These are phyloP conservation scores for Petrea volubilis DNA, from an alignment of 257 asterid species.

Conservation along the genomic window DNA sequence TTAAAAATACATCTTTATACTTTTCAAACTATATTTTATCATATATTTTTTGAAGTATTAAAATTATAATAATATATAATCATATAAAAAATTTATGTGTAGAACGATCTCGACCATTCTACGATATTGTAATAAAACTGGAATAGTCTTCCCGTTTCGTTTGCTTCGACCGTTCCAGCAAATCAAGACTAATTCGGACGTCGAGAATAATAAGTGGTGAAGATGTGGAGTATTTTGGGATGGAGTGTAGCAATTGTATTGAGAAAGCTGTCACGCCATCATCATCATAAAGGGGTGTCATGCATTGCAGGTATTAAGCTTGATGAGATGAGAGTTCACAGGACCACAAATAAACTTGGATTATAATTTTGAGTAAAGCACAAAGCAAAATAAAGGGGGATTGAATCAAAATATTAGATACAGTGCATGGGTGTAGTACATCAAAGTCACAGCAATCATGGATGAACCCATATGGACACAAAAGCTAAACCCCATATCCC, in stretches of 20 bases:
- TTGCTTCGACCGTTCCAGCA: no score
- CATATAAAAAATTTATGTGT: no score
- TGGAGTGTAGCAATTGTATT: slow-evolving; percentile 10
- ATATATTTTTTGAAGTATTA: no score
- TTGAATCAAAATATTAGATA: slow-evolving; percentile 22
- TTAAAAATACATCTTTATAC: no score
- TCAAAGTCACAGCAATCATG: slow-evolving; percentile 22
- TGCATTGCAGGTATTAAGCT: slow-evolving; percentile 30
- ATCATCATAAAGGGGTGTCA: slow-evolving; percentile 33
- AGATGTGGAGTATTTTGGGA: slow-evolving; percentile 3
- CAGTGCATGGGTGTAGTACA: slow-evolving; percentile 26
- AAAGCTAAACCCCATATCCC: slow-evolving; percentile 11
- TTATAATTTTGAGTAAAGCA: slow-evolving; percentile 20
- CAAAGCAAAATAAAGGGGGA: not conserved
- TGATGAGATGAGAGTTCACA: slow-evolving; percentile 25
- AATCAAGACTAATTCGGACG: no score
- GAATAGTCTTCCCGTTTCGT: no score
- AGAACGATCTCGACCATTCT: no score
- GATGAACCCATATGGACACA: slow-evolving; percentile 13
- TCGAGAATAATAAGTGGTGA: slow-evolving; percentile 17
- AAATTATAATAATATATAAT: no score
- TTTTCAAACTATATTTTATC: no score
- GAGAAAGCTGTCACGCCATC: slow-evolving; percentile 37
- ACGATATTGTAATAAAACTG: no score
- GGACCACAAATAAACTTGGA: slow-evolving; percentile 50